These are phyloP conservation scores for Actinomucor elegans DNA, from an alignment of 371 early-diverging fungal genomes.

Conservation along the genomic window DNA sequence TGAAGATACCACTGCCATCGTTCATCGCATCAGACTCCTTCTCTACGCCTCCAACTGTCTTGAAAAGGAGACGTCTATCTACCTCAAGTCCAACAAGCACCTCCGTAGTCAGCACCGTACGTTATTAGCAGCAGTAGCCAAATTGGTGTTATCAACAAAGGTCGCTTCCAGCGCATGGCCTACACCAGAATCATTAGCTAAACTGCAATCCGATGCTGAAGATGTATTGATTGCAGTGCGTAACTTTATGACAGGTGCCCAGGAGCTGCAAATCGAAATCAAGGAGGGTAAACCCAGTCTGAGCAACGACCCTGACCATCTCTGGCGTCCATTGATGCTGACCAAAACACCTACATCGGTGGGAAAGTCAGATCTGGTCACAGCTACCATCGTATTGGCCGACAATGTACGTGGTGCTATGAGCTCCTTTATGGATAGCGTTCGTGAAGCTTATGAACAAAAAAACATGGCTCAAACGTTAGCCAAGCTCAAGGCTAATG, in stretches of 20 bases:
- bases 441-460: slow-evolving; percentile 20
- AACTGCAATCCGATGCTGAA: slow-evolving; percentile 38
- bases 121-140: slow-evolving; percentile 78
- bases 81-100: slow-evolving; percentile 63
- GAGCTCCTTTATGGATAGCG: slow-evolving; percentile 34
- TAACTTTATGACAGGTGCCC: slow-evolving; percentile 75
- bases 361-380: slow-evolving; percentile 4
- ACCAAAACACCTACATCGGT: background rate
- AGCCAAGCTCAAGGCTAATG: slow-evolving; percentile 44
- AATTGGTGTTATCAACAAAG: slow-evolving; percentile 82
- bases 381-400: slow-evolving; percentile 20
- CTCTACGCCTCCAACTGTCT: slow-evolving; percentile 77
- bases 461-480: slow-evolving; percentile 10
- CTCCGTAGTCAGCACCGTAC: slow-evolving; percentile 75
- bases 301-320: background rate
- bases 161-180: slow-evolving; percentile 78
- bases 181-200: slow-evolving; percentile 23
- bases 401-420: slow-evolving; percentile 36
- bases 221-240: slow-evolving; percentile 76
- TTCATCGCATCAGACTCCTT: slow-evolving; percentile 80
- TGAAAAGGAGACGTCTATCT: slow-evolving; percentile 63
- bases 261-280: slow-evolving; percentile 65
- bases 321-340: background rate
- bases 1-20: slow-evolving; percentile 48
- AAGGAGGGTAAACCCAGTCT: slow-evolving; percentile 49